phyloP scores from a whole-genome alignment of 2,329 filamentous ascomycete genomes.

The Botrytis fabae region DNA sequence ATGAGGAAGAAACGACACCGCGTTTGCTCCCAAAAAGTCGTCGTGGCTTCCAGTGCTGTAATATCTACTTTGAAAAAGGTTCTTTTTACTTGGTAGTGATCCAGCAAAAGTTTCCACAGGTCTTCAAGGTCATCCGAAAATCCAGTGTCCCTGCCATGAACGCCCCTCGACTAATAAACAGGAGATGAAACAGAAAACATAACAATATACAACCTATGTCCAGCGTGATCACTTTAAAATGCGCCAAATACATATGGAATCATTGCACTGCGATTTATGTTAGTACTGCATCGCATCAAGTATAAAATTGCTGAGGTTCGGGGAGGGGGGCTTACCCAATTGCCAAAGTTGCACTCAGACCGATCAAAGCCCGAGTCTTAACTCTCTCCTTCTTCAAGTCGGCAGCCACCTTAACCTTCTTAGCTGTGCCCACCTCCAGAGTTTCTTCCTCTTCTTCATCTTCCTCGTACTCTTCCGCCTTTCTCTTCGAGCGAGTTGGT shows the following conservation, averaged over 20 bases:
- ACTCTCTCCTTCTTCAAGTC: slow-evolving; percentile 84
- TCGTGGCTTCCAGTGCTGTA: slow-evolving; percentile 19
- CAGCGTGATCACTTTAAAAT: slow-evolving; percentile 29
- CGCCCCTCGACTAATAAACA: slow-evolving; percentile 24
- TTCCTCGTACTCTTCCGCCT: slow-evolving; percentile 46
- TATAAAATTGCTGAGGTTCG: neutral
- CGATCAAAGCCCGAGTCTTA: slow-evolving; percentile 79
- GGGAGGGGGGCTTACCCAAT: slow-evolving; percentile 71
- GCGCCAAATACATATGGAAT: slow-evolving; percentile 41
- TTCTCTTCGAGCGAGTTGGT: slow-evolving; percentile 53
- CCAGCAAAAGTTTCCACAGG: slow-evolving; percentile 27
- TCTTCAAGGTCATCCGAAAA: slow-evolving; percentile 20
- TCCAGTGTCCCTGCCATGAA: slow-evolving; percentile 27
- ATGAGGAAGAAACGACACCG: slow-evolving; percentile 4
- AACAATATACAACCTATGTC: slow-evolving; percentile 22
- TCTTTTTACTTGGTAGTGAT: slow-evolving; percentile 31
- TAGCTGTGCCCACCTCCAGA: slow-evolving; percentile 50
- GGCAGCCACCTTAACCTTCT: slow-evolving; percentile 75
- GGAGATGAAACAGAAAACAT: slow-evolving; percentile 21
- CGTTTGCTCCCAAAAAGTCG: neutral
- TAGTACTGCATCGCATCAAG: slow-evolving; percentile 22
- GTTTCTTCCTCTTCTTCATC: slow-evolving; percentile 14
- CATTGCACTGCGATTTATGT: slow-evolving; percentile 35
- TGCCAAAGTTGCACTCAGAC: slow-evolving; percentile 81
- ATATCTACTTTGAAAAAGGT: slow-evolving; percentile 28